A percentile compares a stretch with the other conserved stretches of the same genome.
Conservation (phyloP, 805 yeast species). For the Zygoascus biomembranicola region DNA sequence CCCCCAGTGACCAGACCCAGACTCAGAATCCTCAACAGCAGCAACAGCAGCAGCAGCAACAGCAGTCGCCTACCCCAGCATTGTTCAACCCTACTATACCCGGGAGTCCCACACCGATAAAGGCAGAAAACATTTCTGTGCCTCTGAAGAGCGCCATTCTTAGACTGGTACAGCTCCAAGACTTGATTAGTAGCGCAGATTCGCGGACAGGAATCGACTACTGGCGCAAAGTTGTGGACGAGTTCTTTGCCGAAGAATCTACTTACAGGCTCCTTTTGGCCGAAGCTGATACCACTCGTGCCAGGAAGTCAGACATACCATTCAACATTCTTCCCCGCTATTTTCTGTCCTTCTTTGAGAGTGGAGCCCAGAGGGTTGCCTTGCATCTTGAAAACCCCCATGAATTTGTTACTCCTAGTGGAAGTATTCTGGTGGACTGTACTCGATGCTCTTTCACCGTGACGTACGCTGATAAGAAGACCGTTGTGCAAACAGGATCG, state of each 20-base stretch:
- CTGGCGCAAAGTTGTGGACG: slow-evolving; percentile 43
- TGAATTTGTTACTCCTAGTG: slow-evolving; percentile 46
- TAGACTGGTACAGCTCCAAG: not conserved
- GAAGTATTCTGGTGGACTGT: slow-evolving; percentile 46
- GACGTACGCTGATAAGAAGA: slow-evolving; percentile 63
- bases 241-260: slow-evolving; percentile 47
- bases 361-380: slow-evolving; percentile 47
- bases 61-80: not conserved
- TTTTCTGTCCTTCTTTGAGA: slow-evolving; percentile 42
- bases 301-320: slow-evolving; percentile 39
- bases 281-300: slow-evolving; percentile 32
- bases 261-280: slow-evolving; percentile 39
- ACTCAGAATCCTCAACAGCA: slow-evolving; percentile 11
- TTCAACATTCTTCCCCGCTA: slow-evolving; percentile 58
- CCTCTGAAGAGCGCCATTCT: not conserved
- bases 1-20: slow-evolving; percentile 8
- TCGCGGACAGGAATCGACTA: slow-evolving; percentile 34
- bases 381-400: slow-evolving; percentile 37
- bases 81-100: not conserved
- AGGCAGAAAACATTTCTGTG: not conserved
- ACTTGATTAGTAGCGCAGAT: not conserved
- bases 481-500: slow-evolving; percentile 52
- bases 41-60: slow-evolving; percentile 9
- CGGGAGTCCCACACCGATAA: not conserved
- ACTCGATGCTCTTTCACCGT: slow-evolving; percentile 41